Evolutionary conservation across 192 early-diverging fungal species (phyloP).

Genomic region (Podila epicladia): DNA sequence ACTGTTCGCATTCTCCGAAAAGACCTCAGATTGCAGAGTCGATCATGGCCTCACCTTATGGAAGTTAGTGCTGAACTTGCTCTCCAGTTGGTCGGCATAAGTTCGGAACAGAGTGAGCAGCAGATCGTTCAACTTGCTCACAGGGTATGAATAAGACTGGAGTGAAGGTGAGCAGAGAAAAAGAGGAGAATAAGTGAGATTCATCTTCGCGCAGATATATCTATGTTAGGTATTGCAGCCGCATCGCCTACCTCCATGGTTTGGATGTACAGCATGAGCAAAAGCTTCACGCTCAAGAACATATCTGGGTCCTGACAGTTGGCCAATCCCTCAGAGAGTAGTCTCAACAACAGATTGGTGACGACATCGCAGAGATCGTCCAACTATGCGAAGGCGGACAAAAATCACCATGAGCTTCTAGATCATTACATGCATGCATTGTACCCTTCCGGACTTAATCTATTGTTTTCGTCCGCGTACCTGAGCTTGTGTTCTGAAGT

Average conservation of each 20-base stretch:
- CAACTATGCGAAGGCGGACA: conserved; percentile 55
- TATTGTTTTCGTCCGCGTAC: conserved; percentile 14
- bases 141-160: conserved; percentile 81
- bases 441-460: no score
- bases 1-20: background rate
- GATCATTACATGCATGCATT: no score
- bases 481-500: conserved; percentile 88
- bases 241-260: conserved; percentile 78
- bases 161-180: background rate
- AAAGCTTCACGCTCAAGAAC: conserved; percentile 81
- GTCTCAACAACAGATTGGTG: conserved; percentile 80
- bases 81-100: conserved; percentile 81
- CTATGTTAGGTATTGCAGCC: background rate
- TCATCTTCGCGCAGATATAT: background rate
- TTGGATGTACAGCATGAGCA: conserved; percentile 88
- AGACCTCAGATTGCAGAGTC: background rate
- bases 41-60: conserved; percentile 61
- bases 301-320: conserved; percentile 82
- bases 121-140: conserved; percentile 73
- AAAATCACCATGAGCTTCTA: background rate
- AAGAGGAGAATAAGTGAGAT: no score
- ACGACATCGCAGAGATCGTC: conserved; percentile 92
- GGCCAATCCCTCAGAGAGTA: conserved; percentile 82
- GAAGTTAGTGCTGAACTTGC: conserved; percentile 70
- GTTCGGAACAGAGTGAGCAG: conserved; percentile 81